Conservation (phyloP, 148 eudicot species). For the Cornus suecica region DNA sequence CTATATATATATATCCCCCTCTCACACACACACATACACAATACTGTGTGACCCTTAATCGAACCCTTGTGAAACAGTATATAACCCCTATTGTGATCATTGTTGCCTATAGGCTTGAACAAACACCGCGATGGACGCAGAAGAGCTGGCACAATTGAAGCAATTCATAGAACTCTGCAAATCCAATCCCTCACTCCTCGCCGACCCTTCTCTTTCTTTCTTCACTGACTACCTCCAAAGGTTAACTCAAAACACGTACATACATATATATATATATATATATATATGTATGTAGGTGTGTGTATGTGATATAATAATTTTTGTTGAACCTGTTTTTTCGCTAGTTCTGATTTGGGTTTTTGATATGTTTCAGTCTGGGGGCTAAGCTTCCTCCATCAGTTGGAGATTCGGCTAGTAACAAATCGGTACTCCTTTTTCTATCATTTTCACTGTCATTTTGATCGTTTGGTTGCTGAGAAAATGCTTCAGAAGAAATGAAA, state of each 20-base stretch:
- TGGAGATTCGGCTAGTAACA: slow-evolving; percentile 18
- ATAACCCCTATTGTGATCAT: no score
- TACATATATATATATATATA: not conserved
- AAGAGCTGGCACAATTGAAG: slow-evolving; percentile 50
- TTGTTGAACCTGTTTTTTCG: not conserved
- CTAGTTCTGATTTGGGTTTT: not conserved
- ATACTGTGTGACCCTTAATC: no score
- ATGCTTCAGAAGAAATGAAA: not conserved
- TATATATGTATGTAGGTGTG: not conserved
- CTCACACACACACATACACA: no score
- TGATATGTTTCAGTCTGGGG: slow-evolving; percentile 52
- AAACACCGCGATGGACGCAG: slow-evolving; percentile 50
- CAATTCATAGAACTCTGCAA: slow-evolving; percentile 64
- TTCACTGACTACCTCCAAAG: slow-evolving; percentile 75
- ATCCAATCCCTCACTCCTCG: slow-evolving; percentile 57
- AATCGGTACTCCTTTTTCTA: slow-evolving; percentile 30
- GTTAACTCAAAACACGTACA: slow-evolving; percentile 33
- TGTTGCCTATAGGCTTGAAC: no score
- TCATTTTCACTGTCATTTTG: not conserved
- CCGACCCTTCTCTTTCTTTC: slow-evolving; percentile 79
- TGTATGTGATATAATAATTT: not conserved
- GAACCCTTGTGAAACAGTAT: no score
- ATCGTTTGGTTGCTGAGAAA: not conserved
- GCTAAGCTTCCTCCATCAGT: slow-evolving; percentile 52
- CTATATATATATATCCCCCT: no score